Evolutionary conservation across 2,329 filamentous ascomycete species (phyloP).

Genomic region (Teratosphaeriaceae sp.): DNA sequence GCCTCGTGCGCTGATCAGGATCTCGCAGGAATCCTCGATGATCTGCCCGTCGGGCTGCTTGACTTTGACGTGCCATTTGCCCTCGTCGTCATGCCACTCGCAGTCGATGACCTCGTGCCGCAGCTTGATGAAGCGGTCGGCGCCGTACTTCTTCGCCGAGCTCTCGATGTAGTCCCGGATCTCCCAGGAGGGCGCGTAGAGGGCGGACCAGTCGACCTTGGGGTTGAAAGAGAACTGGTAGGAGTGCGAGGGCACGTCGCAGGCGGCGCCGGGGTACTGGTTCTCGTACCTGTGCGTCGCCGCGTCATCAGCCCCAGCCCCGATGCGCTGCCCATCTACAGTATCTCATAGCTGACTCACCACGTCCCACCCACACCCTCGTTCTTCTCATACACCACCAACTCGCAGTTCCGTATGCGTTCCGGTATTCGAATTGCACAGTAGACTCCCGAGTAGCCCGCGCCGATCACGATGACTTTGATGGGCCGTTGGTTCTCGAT

Average conservation of each 20-base stretch:
- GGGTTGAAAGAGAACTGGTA: constrained; percentile 31
- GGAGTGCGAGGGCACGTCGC: constrained; percentile 36
- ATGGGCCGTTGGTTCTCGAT: constrained; percentile 39
- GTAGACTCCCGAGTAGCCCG: constrained; percentile 36
- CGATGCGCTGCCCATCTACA: too few relatives aligned
- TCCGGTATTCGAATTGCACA: constrained; percentile 40
- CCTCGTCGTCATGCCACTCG: constrained; percentile 32
- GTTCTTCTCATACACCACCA: constrained; percentile 39
- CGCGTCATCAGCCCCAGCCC: too few relatives aligned
- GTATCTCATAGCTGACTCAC: constrained; percentile 15
- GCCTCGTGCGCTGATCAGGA: constrained; percentile 28
- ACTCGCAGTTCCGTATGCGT: constrained; percentile 31
- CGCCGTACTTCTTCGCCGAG: constrained; percentile 33
- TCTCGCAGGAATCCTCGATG: constrained; percentile 28
- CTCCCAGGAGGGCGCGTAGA: constrained; percentile 35
- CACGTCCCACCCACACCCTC: constrained; percentile 36
- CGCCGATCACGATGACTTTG: constrained; percentile 38
- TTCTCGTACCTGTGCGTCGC: constrained; percentile 34
- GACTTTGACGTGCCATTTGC: constrained; percentile 34
- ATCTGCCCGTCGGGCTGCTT: constrained; percentile 18
- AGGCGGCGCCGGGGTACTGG: constrained; percentile 39
- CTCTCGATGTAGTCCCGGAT: constrained; percentile 38
- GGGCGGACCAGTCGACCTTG: constrained; percentile 22
- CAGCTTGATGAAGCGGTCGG: constrained; percentile 34
- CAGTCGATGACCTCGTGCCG: constrained; percentile 33